These are phyloP conservation scores for Ettlia oleoabundans DNA, from an alignment of 139 green algal genomes.

Conservation along the genomic window DNA sequence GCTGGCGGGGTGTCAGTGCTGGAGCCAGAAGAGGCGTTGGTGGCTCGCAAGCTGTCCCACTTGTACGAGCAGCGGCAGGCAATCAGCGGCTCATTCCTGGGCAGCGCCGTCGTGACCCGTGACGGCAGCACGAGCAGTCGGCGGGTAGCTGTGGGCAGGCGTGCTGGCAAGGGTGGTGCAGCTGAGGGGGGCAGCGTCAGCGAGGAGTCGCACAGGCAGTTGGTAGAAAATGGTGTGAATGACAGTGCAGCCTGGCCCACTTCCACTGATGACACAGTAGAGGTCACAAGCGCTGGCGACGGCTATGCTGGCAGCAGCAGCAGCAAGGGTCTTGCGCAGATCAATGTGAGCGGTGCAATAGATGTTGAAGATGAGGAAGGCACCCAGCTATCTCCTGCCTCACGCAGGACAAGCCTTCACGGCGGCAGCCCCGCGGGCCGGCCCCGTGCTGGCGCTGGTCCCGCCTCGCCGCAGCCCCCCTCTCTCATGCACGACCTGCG, in stretches of 20 bases:
- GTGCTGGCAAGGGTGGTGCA: no score
- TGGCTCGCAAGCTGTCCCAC: slow-evolving; percentile 18
- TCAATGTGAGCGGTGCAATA: no score
- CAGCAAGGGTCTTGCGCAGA: not conserved
- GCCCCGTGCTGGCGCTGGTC: no score
- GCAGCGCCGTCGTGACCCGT: not conserved
- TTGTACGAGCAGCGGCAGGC: slow-evolving; percentile 26
- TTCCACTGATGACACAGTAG: no score
- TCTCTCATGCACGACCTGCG: slow-evolving; percentile 24
- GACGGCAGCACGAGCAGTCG: not conserved
- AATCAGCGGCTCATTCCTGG: not conserved
- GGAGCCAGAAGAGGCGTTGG: slow-evolving; percentile 17
- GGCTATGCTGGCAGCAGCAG: no score
- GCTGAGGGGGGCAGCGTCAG: not conserved
- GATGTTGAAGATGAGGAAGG: not conserved
- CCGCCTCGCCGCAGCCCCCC: no score
- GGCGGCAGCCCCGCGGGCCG: no score
- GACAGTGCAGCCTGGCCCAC: slow-evolving; percentile 3
- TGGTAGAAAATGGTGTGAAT: not conserved
- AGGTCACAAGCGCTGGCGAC: no score
- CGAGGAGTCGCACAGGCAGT: not conserved
- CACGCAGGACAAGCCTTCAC: no score
- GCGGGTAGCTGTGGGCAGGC: no score
- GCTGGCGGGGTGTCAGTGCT: not conserved
- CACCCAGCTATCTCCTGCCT: no score